phyloP scores from a whole-genome alignment of 225 moss, liverwort and hornwort genomes.

The Antitrichia curtipendula region DNA sequence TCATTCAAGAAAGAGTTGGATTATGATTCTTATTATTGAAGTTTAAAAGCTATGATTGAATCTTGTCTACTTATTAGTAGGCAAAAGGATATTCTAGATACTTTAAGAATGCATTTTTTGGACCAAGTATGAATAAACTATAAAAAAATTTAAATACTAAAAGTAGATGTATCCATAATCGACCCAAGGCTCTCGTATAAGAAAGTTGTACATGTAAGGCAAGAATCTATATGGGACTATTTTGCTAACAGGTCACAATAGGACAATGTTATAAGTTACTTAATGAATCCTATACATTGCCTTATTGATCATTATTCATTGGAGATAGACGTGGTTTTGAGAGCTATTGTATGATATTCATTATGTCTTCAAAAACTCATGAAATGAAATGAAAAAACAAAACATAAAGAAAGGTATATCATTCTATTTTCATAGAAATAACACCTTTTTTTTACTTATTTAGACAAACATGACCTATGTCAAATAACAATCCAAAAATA shows the following conservation, averaged over 20 bases:
- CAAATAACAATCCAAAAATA: background rate
- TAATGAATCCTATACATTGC: background rate
- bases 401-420: background rate
- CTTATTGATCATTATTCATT: too few relatives aligned
- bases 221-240: background rate
- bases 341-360: background rate
- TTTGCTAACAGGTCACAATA: background rate
- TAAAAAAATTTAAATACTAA: background rate
- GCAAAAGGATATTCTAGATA: background rate
- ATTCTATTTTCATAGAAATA: background rate
- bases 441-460: too few relatives aligned
- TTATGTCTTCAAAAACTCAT: background rate
- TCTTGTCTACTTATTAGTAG: background rate
- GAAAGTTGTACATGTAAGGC: background rate
- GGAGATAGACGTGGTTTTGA: background rate
- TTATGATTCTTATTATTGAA: too few relatives aligned
- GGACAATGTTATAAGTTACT: too few relatives aligned
- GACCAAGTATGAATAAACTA: background rate
- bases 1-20: too few relatives aligned
- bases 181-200: rapidly evolving
- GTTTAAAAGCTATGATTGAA: background rate
- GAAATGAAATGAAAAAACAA: background rate
- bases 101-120: background rate
- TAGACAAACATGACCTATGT: background rate
- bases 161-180: background rate